phyloP scores from a whole-genome alignment of 2,329 filamentous ascomycete species.

The Davidsoniella australis region DNA sequence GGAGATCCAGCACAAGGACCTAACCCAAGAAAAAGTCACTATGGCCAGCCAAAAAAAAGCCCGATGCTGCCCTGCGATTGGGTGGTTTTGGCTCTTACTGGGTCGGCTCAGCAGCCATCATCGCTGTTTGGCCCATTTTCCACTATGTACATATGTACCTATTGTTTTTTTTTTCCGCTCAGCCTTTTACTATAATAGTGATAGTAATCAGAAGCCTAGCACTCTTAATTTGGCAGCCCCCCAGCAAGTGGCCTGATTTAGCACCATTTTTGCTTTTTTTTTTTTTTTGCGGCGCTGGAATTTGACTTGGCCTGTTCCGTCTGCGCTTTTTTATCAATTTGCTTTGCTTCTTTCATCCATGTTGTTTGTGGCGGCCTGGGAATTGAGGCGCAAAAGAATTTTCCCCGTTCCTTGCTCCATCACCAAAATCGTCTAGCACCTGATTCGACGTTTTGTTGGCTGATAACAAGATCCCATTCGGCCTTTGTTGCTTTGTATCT shows the following conservation, averaged over 20 bases:
- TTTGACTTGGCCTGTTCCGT: neutral
- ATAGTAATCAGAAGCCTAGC: too few relatives aligned
- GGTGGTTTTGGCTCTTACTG: neutral
- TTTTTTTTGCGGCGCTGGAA: neutral
- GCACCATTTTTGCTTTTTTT: too few relatives aligned
- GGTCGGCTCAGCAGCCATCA: neutral
- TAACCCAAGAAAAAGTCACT: constrained; percentile 2
- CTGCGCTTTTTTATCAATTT: neutral
- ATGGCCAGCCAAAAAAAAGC: neutral
- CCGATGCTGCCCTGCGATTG: constrained; percentile 5
- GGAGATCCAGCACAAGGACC: neutral
- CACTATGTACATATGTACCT: neutral
- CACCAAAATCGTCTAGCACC: constrained; percentile 22
- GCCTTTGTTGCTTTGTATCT: constrained; percentile 20
- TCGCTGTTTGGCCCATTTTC: neutral
- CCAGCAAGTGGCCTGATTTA: too few relatives aligned
- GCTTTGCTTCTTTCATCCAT: too few relatives aligned
- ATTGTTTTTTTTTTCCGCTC: too few relatives aligned
- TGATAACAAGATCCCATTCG: constrained; percentile 19
- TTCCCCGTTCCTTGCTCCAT: neutral
- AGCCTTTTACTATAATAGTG: too few relatives aligned
- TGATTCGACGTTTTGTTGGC: constrained; percentile 24
- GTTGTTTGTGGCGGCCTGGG: constrained; percentile 1
- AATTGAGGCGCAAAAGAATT: constrained; percentile 2
- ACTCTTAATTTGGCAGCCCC: too few relatives aligned